Evolutionary conservation across 768 basidiomycete genomes (phyloP), one percentile per base, ranked within the genome.

Genomic region (Leccinellum rugosiceps): DNA sequence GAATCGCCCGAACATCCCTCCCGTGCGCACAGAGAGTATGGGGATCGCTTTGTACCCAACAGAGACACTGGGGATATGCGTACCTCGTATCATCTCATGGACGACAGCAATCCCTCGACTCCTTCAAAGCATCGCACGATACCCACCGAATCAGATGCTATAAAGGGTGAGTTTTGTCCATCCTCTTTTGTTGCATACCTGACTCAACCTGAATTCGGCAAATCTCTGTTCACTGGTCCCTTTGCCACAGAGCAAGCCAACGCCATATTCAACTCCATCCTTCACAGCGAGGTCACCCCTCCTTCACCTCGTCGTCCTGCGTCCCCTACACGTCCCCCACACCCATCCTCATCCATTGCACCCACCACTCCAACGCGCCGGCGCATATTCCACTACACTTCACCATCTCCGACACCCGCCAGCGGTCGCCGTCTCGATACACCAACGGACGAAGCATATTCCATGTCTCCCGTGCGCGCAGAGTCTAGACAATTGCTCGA

Each of bases 361-460:
- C 80, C 79, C 19, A 70, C 76, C 9, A 80, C 79, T 2, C 79
- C 79, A 1, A 78, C 77, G 8, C 70, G 78, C 14, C 79, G 83
- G 45, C 85, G 88, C 17, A 77, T 91, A 25, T 90, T 91, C 67
- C 74, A 79, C 5, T 91, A 87, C 71, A 81, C 79, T 50, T 85
- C 87, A 2, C 84, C 87, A 15, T 81, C 84, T 26, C 69, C 70
- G 8, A 80, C 78, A 23, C 87, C 90, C 6, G 74, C 69, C 5
- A 63, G 45, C 25, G 57, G 55, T 15, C 76, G 78, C 57, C 77
- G 80, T 61, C 83, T 98, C 34, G 93, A 96, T 70, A 87, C 87
- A 25, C 89, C 95, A 11, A 87, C 84, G 0, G 92, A 94, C 64
- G 88, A 92, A 62, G 88, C 88, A 0, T 98, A 98, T 71, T 92